Base-by-base conservation (phyloP, 2,329 filamentous ascomycete species). In the Colletotrichum sp. region DNA sequence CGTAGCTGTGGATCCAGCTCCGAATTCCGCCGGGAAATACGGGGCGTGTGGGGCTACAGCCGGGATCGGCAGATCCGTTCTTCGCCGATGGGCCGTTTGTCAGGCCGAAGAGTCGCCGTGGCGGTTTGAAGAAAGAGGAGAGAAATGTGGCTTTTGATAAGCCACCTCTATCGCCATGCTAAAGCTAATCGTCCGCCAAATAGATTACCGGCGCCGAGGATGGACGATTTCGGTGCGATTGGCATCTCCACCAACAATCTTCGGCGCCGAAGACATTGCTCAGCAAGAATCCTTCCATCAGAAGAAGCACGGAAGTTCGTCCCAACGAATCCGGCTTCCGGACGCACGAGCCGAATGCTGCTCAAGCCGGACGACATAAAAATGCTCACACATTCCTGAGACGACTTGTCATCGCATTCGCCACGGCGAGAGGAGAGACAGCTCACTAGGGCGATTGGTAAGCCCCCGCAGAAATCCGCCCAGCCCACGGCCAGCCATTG, bases 321-420 rank as follows among this genome's bases (percentile, higher is more conserved):
- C 52, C 21, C 64, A 71, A 71, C 59, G 44, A 59, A 9, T 28
- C 71, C 18, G 36, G 49, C 24, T 12, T 13, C 28, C 12, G n/a
- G 4, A 68, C 26, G 74, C 74, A 73, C 57, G 34, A 65, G 74
- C 65, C 57, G n/a, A 24, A 49, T n/a, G 3, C 57, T 76, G 70
- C 44, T 18, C 72, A 55, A 59, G 8, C 6, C 32, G 49, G 49
- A 18, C 18, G 30, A 44, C 26, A 12, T 30, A 24, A 21, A 15
- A 55, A 69, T 73, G 70, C 73, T 59, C 70, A 30, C 16, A 76
- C 73, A 73, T 74, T 76, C 64, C 71, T 76, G 74, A 69, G 57
- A 76, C 70, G 49, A 49, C 16, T 36, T 26, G 34, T 39, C 57
- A 49, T 26, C 60, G 26, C 36, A 64, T 68, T 68, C n/a, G 59